Evolutionary conservation across 2,329 filamentous ascomycete species (phyloP).

Genomic region (Cercospora citrullina): DNA sequence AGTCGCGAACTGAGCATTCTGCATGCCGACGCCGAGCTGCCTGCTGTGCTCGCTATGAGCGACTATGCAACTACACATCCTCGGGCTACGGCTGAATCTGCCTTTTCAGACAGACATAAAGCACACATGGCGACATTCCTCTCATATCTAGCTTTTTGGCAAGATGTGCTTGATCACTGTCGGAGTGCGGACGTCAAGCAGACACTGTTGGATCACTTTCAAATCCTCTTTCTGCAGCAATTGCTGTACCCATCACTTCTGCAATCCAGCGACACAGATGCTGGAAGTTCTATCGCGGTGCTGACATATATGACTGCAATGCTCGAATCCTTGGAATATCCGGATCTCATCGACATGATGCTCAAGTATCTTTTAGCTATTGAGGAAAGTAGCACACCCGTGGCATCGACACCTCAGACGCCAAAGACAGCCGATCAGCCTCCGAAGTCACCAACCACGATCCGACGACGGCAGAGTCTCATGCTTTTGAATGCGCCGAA

Average conservation of each 20-base stretch:
- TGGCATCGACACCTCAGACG: constrained; percentile 51
- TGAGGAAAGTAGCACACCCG: constrained; percentile 54
- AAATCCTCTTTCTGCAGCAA: constrained; percentile 93
- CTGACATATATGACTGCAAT: constrained; percentile 90
- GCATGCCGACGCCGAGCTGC: constrained; percentile 70
- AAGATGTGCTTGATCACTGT: constrained; percentile 96
- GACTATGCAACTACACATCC: constrained; percentile 77
- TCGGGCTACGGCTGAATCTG: constrained; percentile 69
- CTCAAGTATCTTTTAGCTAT: constrained; percentile 88
- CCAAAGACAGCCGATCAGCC: constrained; percentile 58
- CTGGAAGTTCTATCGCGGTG: constrained; percentile 93
- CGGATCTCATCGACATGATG: constrained; percentile 91
- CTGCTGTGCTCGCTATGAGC: constrained; percentile 82
- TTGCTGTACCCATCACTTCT: constrained; percentile 93
- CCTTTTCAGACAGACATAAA: constrained; percentile 73
- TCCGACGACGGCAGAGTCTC: constrained; percentile 83
- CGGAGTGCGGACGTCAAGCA: constrained; percentile 87
- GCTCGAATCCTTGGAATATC: constrained; percentile 85
- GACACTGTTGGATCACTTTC: constrained; percentile 92
- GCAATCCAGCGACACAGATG: constrained; percentile 95
- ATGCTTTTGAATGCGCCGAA: constrained; percentile 80
- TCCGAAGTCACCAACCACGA: constrained; percentile 56
- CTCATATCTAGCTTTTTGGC: constrained; percentile 95
- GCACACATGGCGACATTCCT: constrained; percentile 90
- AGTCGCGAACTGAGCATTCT: constrained; percentile 79